Base-by-base conservation (phyloP, 2,329 filamentous ascomycete species). In the Bipolaris cookei region DNA sequence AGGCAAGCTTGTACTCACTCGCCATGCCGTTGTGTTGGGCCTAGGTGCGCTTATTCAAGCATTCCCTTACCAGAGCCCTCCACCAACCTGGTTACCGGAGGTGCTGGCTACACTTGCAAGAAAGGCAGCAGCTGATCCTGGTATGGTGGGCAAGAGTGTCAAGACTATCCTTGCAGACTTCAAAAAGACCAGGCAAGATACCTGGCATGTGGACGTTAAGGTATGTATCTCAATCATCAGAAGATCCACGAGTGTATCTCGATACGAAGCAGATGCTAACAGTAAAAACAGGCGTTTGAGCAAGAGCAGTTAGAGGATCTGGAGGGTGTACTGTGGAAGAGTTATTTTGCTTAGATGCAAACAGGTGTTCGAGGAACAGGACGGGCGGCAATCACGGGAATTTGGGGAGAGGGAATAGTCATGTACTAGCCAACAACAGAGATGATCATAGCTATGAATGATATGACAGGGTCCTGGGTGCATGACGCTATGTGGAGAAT, bases 141-240 rank as follows among this genome's bases (percentile, higher is more conserved):
- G 95, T 0, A 89, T 96, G 56, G 93, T 99, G 52, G 95, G 95
- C 2, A 97, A 96, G 78, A 95, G 94, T 58, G 96, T 96, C 10
- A 99, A 99, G 84, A 86, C 85, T 16, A 93, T 97, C 34, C 81
- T 99, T 64, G 92, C 92, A 59, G 96, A 99, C 71, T 99, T 99
- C 83, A 99, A 99, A 82, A 99, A 99, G 86, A 99, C 95, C 43
- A 88, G 95, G 75, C 95, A 99, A 77, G 95, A 99, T 81, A 99
- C 94, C 66, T 99, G 95, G 95, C 89, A 89, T 70, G 94, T 97
- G 59, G 95, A 99, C 80, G 91, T 97, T 68, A 98, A 97, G 90
- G 95, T 97, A 80, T 77, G 86, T 56, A 28, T 35, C 25, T 7
- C 14, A 37, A 37, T 30, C 18, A 3, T 5, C 32, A 18, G 13